phyloP scores from a whole-genome alignment of 1,139 yeast species.

The Protomyces pachydermus region DNA sequence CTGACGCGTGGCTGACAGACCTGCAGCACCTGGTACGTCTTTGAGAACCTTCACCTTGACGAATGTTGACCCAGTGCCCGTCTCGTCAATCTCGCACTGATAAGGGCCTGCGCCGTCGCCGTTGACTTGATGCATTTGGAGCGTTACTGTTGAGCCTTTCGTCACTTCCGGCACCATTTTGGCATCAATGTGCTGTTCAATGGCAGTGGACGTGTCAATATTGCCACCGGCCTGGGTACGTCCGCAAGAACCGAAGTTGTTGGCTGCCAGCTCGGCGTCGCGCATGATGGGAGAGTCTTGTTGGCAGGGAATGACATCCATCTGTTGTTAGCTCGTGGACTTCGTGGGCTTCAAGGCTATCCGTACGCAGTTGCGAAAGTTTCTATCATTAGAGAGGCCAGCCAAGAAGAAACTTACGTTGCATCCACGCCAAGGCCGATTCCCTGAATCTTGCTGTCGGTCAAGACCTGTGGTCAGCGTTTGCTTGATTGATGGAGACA shows the following conservation, averaged over 20 bases:
- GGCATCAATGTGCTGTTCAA: constrained; percentile 23
- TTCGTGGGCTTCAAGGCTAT: not conserved
- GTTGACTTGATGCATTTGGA: constrained; percentile 25
- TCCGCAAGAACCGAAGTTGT: constrained; percentile 23
- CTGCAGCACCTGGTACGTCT: constrained; percentile 22
- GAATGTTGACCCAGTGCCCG: constrained; percentile 15
- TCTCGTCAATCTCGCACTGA: constrained; percentile 9
- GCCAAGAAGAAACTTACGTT: not conserved
- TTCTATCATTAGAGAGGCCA: not conserved
- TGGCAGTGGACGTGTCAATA: constrained; percentile 23
- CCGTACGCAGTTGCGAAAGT: constrained; percentile 14
- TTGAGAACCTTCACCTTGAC: constrained; percentile 8
- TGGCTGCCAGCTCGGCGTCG: constrained; percentile 18
- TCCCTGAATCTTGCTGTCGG: constrained; percentile 12
- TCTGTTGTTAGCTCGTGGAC: not conserved
- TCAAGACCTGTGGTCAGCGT: not conserved
- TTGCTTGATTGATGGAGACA: not conserved
- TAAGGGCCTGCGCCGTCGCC: constrained; percentile 24
- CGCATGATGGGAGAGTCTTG: constrained; percentile 26
- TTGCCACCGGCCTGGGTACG: constrained; percentile 25
- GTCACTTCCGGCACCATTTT: constrained; percentile 19
- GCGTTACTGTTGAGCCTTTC: constrained; percentile 9
- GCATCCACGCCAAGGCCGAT: constrained; percentile 24
- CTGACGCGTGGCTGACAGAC: constrained; percentile 25
- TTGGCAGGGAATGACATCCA: constrained; percentile 26